These are phyloP conservation scores for Jamesozyma rosinii DNA, from an alignment of 805 yeast species.

Conservation along the genomic window DNA sequence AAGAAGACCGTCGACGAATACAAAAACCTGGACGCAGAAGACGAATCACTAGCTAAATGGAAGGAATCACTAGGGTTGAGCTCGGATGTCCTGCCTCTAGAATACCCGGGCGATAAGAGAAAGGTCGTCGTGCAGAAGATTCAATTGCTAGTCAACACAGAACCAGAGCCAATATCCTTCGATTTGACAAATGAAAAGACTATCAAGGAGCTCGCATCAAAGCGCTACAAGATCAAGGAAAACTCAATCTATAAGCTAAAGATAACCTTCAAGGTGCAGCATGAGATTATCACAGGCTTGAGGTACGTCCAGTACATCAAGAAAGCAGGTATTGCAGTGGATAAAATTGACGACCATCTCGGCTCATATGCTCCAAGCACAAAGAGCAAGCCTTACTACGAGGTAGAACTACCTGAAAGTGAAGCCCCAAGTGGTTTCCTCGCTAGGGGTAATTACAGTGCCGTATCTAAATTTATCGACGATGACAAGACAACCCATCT, in stretches of 20 bases:
- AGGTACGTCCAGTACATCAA: slow-evolving; percentile 77
- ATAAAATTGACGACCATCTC: slow-evolving; percentile 75
- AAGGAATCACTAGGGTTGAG: slow-evolving; percentile 76
- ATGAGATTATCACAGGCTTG: slow-evolving; percentile 84
- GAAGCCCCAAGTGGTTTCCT: slow-evolving; percentile 88
- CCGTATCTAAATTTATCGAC: slow-evolving; percentile 73
- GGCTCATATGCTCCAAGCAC: slow-evolving; percentile 91
- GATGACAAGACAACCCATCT: slow-evolving; percentile 74
- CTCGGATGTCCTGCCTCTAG: slow-evolving; percentile 53
- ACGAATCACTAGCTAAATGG: slow-evolving; percentile 86
- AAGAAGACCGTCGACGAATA: slow-evolving; percentile 81
- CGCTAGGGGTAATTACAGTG: slow-evolving; percentile 80
- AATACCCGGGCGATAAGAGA: slow-evolving; percentile 56
- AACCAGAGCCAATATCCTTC: slow-evolving; percentile 53
- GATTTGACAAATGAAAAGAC: slow-evolving; percentile 56
- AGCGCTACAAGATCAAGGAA: slow-evolving; percentile 71
- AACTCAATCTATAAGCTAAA: slow-evolving; percentile 62
- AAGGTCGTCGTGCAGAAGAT: slow-evolving; percentile 73
- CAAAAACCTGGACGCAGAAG: slow-evolving; percentile 75
- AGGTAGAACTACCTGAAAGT: slow-evolving; percentile 50
- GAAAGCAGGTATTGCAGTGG: slow-evolving; percentile 81
- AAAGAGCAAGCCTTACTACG: slow-evolving; percentile 66
- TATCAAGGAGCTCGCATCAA: slow-evolving; percentile 48
- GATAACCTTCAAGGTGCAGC: slow-evolving; percentile 76
- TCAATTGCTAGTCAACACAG: slow-evolving; percentile 60